phyloP scores from a whole-genome alignment of 2,329 filamentous ascomycete genomes.

The Aspergillus sojae region DNA sequence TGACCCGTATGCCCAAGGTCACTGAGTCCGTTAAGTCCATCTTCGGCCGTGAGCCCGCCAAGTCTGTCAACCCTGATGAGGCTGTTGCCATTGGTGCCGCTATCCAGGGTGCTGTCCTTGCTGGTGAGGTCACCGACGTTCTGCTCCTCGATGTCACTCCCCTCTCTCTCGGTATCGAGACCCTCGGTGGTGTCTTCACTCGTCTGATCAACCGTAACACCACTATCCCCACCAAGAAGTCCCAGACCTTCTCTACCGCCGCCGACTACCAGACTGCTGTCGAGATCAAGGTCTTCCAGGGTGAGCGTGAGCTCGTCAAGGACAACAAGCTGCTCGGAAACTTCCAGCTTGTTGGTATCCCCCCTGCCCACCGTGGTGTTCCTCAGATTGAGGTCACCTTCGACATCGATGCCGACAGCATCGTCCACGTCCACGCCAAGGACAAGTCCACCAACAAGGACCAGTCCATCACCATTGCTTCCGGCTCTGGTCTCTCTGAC shows the following conservation, averaged over 20 bases:
- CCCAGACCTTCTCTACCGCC: constrained; percentile 94
- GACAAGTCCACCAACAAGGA: constrained; percentile 99
- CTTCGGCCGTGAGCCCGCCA: constrained; percentile 94
- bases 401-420: constrained; percentile 97
- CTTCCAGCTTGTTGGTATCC: constrained; percentile 98
- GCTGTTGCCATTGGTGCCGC: constrained; percentile 97
- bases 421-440: constrained; percentile 96
- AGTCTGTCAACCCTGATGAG: constrained; percentile 98
- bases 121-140: constrained; percentile 95
- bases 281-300: constrained; percentile 99
- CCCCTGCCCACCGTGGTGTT: constrained; percentile 92
- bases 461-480: constrained; percentile 98
- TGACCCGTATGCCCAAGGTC: constrained; percentile 99
- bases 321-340: constrained; percentile 99
- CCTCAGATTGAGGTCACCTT: constrained; percentile 98
- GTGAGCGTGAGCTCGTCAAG: constrained; percentile 97
- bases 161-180: constrained; percentile 97
- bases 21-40: constrained; percentile 93
- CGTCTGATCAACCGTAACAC: constrained; percentile 99
- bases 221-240: constrained; percentile 99
- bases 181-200: constrained; percentile 95
- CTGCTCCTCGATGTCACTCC: constrained; percentile 94
- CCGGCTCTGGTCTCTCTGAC: constrained; percentile 94
- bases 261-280: constrained; percentile 98
- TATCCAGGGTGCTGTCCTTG: constrained; percentile 94